Base-by-base conservation (phyloP, 306 rosid genomes). In the Luffa aegyptiaca region DNA sequence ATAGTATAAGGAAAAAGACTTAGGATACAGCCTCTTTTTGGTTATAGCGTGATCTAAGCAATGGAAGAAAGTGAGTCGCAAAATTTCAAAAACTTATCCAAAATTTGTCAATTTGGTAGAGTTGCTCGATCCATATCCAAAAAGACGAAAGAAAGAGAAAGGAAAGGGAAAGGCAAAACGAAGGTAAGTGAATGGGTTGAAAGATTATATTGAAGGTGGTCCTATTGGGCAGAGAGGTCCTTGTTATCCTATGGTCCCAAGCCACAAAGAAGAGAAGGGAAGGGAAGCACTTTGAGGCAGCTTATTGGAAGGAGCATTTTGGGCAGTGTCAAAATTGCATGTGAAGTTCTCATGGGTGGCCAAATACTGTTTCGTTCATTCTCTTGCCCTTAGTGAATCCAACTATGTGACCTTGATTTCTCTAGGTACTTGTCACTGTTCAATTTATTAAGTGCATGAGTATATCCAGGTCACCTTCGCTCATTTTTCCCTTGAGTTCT, bases 341-440 rank as follows among this genome's bases (percentile, higher is more conserved):
- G 78, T 74, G 78, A 74, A 74, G 45, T 33, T 51, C 78, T 74
- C 78, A 51, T 74, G 78, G 78, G 78, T 74, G 56, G 78, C 78
- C 78, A 48, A 73, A 49, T 73, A 74, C 61, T 51, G 57, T 74
- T 74, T 31, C 73, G 9, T 66, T 51, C 56, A n/a, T 74, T 74
- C 39, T 74, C 78, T 74, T 49, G 1, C 62, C 45, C 45, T 51
- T 74, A 33, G 78, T 74, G 78, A 74, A 74, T 51, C 78, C 78
- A 74, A 74, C 78, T 51, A 69, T 69, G 62, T 33, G 45, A 74
- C 42, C 57, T 74, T n/a, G 46, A 74, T 74, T 74, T 51, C 46
- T 74, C 16, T 36, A 74, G 62, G 16, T 74, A 74, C 62, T 74
- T 74, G 78, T 74, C 78, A 51, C 63, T 74, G 62, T 74, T 74